Evolutionary conservation across 495 filamentous ascomycete species (phyloP), one percentile per base, ranked within the genome.

Genomic region (Penicillium lividum): DNA sequence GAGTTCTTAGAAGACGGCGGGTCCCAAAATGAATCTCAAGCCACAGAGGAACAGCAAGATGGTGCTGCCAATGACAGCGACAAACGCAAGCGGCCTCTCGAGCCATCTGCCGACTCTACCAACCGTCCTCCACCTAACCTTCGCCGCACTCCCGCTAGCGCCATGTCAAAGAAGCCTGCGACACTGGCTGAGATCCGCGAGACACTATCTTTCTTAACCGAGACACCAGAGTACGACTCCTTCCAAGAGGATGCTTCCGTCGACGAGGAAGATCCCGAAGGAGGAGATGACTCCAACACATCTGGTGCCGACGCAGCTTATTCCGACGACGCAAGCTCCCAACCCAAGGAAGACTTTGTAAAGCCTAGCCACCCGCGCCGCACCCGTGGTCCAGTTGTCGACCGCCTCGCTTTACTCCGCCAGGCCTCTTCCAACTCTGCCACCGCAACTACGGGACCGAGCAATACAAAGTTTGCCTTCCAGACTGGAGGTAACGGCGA

Each of bases 321-420:
- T 42, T 74, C 80, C 11, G 71, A 77, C 68, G 51, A 69, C 48
- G 53, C 68, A 38, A 47, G 56, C 34, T 34, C 47, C 6, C 58
- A 73, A 62, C 60, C 64, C 9, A 70, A 73, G 18, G 68, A 76
- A 1, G 57, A 62, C 8, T 74, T 74, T 25, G 65, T 56, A 60
- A 74, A 73, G 22, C 75, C 73, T 4, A 68, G 65, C 18, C 75
- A 78, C 52, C 76, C 75, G 11, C 80, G 81, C 44, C 81, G 84
- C 56, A 83, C 80, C 3, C 71, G 74, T 3, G 70, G 76, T 15
- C 68, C 76, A 25, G 80, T 93, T 55, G 84, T 98, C 53, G 91
- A 98, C 73, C 91, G 93, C 56, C 85, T 96, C 48, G 83, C 84
- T 47, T 80, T 95, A 36, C 88, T 91, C 62, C 88, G 90, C 50